Evolutionary conservation across 2,329 filamentous ascomycete species (phyloP).

Genomic region (Monosporascus sp.): DNA sequence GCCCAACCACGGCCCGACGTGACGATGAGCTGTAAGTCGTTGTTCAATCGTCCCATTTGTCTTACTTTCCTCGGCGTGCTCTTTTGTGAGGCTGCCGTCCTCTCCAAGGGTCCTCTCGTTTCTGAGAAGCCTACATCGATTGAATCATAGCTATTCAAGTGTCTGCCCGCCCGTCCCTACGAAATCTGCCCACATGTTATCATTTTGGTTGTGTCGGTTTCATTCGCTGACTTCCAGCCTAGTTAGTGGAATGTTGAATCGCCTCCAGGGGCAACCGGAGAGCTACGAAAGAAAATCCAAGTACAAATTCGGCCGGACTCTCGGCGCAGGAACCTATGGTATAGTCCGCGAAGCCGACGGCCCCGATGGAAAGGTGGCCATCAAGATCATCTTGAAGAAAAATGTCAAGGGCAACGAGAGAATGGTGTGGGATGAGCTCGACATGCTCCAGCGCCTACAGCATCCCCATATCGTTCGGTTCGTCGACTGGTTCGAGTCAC

Average conservation of each 20-base stretch:
- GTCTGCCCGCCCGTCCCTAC: neutral
- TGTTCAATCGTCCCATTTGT: constrained; percentile 1
- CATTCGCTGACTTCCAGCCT: constrained; percentile 9
- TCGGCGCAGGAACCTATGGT: constrained; percentile 96
- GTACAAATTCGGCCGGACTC: constrained; percentile 87
- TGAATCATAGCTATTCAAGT: neutral
- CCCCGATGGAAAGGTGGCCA: constrained; percentile 76
- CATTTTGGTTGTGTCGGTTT: neutral
- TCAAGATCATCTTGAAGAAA: constrained; percentile 99
- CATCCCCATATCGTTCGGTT: constrained; percentile 97
- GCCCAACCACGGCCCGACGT: constrained; percentile 15
- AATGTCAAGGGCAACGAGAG: constrained; percentile 97
- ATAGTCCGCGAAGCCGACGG: constrained; percentile 94
- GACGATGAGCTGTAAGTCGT: constrained; percentile 36
- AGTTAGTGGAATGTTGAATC: constrained; percentile 91
- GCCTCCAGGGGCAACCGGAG: constrained; percentile 92
- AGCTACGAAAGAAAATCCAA: constrained; percentile 98
- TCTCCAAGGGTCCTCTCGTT: constrained; percentile 1
- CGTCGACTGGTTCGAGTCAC: constrained; percentile 98
- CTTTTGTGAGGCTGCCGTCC: constrained; percentile 2
- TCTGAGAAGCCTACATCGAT: neutral
- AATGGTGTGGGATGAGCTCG: constrained; percentile 97
- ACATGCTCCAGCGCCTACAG: constrained; percentile 84
- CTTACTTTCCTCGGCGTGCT: constrained; percentile 10
- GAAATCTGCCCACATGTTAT: neutral